Evolutionary conservation across 306 rosid genomes (phyloP).

Genomic region (Dalbergia cochinchinensis): DNA sequence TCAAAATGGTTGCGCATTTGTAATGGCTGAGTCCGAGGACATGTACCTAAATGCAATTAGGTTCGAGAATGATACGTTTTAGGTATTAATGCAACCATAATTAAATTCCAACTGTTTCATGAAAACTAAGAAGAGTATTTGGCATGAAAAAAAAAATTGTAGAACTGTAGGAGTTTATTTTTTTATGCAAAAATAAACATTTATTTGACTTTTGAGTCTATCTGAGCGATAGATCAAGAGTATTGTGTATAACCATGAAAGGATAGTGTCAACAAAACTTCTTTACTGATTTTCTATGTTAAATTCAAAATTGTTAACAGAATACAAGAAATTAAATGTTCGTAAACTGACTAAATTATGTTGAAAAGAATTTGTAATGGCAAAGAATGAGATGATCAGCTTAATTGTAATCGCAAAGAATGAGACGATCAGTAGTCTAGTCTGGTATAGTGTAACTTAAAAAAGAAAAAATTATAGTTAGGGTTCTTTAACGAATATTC

Average conservation of each 20-base stretch:
- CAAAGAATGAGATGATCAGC: not conserved
- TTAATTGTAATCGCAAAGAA: not conserved
- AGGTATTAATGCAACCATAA: constrained; percentile 43
- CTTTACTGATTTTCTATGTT: not conserved
- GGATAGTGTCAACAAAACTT: not conserved
- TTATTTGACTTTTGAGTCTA: not conserved
- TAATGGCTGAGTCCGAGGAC: constrained; percentile 21
- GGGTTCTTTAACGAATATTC: too few species aligned
- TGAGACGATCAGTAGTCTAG: too few species aligned
- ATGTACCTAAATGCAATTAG: constrained; percentile 34
- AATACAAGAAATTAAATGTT: not conserved
- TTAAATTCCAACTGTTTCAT: constrained; percentile 39
- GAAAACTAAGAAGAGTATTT: not conserved
- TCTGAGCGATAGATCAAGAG: not conserved
- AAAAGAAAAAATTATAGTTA: too few species aligned
- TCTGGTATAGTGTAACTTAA: too few species aligned
- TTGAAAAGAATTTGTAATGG: not conserved
- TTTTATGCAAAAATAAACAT: not conserved
- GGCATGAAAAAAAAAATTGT: too few species aligned
- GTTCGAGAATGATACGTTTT: constrained; percentile 38
- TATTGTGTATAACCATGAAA: not conserved
- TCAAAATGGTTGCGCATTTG: constrained; percentile 1
- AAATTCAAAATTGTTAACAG: not conserved
- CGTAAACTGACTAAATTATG: not conserved
- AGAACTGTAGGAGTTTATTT: not conserved